phyloP scores from a whole-genome alignment of 495 filamentous ascomycete species.

The Paragyromitra xinjiangensis region DNA sequence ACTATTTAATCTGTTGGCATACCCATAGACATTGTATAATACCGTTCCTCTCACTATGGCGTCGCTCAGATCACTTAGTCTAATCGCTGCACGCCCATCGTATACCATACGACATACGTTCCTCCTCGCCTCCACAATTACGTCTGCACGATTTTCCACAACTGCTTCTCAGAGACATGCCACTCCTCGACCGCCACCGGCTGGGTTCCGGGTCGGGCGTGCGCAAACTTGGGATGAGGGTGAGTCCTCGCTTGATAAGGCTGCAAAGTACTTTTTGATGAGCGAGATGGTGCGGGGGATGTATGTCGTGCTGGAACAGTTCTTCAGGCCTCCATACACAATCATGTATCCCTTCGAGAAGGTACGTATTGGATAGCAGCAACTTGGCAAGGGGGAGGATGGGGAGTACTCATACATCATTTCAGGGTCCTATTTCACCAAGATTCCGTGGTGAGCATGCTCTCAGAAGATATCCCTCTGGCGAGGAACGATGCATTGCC shows the following conservation, averaged over 20 bases:
- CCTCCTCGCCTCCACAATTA: conserved; percentile 10
- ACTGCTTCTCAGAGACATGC: conserved; percentile 20
- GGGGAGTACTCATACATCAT: conserved; percentile 12
- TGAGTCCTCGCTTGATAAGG: conserved; percentile 80
- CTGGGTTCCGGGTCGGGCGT: conserved; percentile 44
- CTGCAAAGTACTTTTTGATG: conserved; percentile 90
- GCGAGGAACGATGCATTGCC: conserved; percentile 98
- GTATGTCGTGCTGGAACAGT: conserved; percentile 98
- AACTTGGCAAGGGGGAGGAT: neutral
- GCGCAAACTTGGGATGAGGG: conserved; percentile 67
- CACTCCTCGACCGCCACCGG: conserved; percentile 25
- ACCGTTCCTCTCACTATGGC: conserved; percentile 26
- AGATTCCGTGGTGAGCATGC: conserved; percentile 98
- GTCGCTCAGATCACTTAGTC: conserved; percentile 45
- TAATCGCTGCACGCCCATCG: conserved; percentile 28
- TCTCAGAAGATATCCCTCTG: conserved; percentile 91
- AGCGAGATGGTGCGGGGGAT: conserved; percentile 96
- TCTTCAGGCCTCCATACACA: conserved; percentile 97
- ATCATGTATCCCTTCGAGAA: conserved; percentile 99
- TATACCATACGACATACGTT: conserved; percentile 17
- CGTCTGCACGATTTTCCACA: conserved; percentile 37
- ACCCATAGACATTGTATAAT: neutral
- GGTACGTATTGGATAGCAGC: conserved; percentile 58
- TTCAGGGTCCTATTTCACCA: conserved; percentile 88
- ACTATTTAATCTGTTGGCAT: neutral